Percentiles rank a stretch among this genome's conserved stretches.
phyloP scores from a whole-genome alignment of 2,329 filamentous ascomycete species.

The Periconia macrospinosa region DNA sequence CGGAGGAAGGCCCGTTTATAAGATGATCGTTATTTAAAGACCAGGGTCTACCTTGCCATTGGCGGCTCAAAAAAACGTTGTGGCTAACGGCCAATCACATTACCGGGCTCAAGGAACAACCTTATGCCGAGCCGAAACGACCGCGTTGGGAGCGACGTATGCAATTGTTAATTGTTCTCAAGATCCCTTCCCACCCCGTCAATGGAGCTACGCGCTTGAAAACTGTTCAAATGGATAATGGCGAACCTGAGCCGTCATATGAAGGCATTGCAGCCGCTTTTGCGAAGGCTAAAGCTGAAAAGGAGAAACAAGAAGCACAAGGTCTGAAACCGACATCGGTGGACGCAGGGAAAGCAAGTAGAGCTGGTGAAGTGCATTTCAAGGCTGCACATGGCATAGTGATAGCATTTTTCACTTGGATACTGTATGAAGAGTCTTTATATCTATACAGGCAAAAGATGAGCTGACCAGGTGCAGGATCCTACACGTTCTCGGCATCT shows the following conservation, averaged over 20 bases:
- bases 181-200: not conserved
- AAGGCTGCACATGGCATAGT: conserved; percentile 56
- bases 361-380: conserved; percentile 52
- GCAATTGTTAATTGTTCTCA: not conserved
- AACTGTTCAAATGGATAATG: conserved; percentile 38
- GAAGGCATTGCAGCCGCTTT: conserved; percentile 41
- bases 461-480: conserved; percentile 47
- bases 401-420: conserved; percentile 68
- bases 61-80: not conserved
- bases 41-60: not conserved
- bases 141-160: not conserved
- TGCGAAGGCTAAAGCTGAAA: conserved; percentile 38
- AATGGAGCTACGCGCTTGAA: conserved; percentile 8
- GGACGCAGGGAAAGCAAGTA: conserved; percentile 39
- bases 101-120: conserved; percentile 19
- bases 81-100: not conserved
- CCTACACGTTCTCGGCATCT: conserved; percentile 79
- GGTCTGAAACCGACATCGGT: conserved; percentile 27
- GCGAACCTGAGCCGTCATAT: conserved; percentile 39
- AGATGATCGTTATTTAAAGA: not conserved
- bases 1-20: not conserved
- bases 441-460: not conserved
- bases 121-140: conserved; percentile 10
- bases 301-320: conserved; percentile 35
- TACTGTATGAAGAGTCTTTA: conserved; percentile 52